A percentile compares a stretch with the other conserved stretches of the same genome.
phyloP scores from a whole-genome alignment of 73 alveolate species.

The Blepharisma stoltei region DNA sequence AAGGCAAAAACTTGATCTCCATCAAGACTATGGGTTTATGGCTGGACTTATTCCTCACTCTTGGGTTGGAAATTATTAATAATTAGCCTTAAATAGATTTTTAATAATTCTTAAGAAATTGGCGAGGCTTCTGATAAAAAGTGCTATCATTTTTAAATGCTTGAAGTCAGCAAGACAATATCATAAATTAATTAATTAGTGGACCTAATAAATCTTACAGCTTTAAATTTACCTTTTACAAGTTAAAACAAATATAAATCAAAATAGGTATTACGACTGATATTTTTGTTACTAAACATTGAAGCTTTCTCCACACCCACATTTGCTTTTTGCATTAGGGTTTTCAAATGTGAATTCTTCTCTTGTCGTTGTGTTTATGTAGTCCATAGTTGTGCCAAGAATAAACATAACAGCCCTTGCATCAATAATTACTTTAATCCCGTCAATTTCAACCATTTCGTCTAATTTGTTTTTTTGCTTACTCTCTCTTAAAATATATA shows the following conservation, averaged over 20 bases:
- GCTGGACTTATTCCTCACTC: constrained; percentile 18
- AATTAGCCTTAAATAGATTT: no score
- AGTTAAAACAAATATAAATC: no score
- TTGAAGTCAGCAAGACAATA: no score
- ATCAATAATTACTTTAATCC: constrained; percentile 71
- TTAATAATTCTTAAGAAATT: no score
- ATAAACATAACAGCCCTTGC: constrained; percentile 73
- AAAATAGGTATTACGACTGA: no score
- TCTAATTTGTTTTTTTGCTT: constrained; percentile 57
- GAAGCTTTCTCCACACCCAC: constrained; percentile 90
- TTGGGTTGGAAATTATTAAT: neutral
- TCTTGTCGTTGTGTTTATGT: constrained; percentile 63
- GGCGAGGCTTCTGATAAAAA: no score
- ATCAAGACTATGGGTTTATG: constrained; percentile 18
- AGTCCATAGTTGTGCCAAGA: constrained; percentile 86
- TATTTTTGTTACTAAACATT: constrained; percentile 39
- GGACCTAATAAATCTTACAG: no score
- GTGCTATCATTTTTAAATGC: no score
- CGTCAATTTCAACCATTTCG: constrained; percentile 61
- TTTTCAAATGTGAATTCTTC: constrained; percentile 74
- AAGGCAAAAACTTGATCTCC: neutral
- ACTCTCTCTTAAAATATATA: no score
- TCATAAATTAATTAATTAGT: no score
- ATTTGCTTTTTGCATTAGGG: constrained; percentile 77
- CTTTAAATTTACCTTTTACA: no score